phyloP scores from a whole-genome alignment of 2,329 filamentous ascomycete species.

The Emmonsiellopsis sp. region DNA sequence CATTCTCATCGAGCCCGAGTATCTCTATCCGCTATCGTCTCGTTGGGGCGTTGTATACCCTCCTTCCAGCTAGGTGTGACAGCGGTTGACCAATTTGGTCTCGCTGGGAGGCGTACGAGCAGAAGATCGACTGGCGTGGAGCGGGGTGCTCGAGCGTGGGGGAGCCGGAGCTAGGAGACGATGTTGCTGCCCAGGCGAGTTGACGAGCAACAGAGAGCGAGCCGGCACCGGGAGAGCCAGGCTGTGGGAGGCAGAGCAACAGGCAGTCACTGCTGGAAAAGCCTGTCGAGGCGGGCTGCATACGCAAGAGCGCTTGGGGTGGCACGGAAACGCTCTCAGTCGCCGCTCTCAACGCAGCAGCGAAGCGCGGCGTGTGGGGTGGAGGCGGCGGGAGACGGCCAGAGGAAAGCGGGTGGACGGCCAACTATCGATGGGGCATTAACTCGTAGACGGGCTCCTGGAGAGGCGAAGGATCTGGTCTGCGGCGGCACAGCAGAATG shows the following conservation, averaged over 20 bases:
- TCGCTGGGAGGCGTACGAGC: no score
- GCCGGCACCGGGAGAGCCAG: background rate
- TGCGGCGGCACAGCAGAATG: background rate
- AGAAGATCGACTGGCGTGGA: no score
- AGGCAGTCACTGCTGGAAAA: background rate
- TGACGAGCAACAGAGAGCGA: background rate
- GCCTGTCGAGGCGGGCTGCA: background rate
- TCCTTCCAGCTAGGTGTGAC: background rate
- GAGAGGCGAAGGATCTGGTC: background rate
- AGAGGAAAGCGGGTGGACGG: slow-evolving; percentile 1
- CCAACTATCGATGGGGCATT: slow-evolving; percentile 4
- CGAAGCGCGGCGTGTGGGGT: background rate
- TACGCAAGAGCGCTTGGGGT: slow-evolving; percentile 1
- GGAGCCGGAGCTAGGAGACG: no score
- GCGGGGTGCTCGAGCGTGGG: no score
- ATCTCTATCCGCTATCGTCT: background rate
- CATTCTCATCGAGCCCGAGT: slow-evolving; percentile 15
- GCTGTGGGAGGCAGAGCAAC: background rate
- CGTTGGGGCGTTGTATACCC: background rate
- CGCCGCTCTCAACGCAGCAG: background rate
- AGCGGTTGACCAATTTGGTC: background rate
- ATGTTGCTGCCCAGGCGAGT: background rate
- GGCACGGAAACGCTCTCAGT: background rate
- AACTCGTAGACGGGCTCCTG: slow-evolving; percentile 1
- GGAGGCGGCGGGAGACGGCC: slow-evolving; percentile 5